Conservation (phyloP, 2,329 filamentous ascomycete genomes). For the Sordariomycetes sp. region DNA sequence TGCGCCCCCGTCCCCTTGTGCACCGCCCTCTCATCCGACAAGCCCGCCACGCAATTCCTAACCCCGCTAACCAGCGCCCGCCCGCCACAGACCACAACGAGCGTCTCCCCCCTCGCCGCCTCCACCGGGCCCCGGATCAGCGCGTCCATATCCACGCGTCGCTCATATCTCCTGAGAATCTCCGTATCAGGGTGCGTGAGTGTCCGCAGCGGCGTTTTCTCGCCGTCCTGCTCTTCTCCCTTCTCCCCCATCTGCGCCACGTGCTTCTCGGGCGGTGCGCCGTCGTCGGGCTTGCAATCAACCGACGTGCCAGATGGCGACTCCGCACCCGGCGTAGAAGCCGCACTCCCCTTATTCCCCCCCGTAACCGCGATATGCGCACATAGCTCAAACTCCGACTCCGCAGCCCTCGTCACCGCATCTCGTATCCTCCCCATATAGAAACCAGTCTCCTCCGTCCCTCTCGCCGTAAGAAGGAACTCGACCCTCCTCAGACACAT, state of each 20-base stretch:
- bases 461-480: slow-evolving; percentile 36
- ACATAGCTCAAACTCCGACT: slow-evolving; percentile 25
- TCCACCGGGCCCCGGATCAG: slow-evolving; percentile 42
- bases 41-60: slow-evolving; percentile 37
- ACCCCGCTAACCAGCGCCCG: slow-evolving; percentile 37
- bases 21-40: slow-evolving; percentile 48
- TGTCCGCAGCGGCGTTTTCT: not conserved
- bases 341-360: not conserved
- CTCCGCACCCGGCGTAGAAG: not conserved
- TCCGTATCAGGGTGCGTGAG: slow-evolving; percentile 10
- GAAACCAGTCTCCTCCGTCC: slow-evolving; percentile 39
- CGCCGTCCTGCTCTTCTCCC: not conserved
- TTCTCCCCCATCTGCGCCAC: not conserved
- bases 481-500: slow-evolving; percentile 39
- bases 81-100: slow-evolving; percentile 46
- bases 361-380: slow-evolving; percentile 42
- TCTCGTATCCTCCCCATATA: slow-evolving; percentile 36
- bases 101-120: slow-evolving; percentile 45
- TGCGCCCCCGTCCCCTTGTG: slow-evolving; percentile 53
- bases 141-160: slow-evolving; percentile 33
- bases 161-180: slow-evolving; percentile 26
- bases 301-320: not conserved
- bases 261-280: not conserved
- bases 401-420: slow-evolving; percentile 21
- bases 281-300: not conserved